phyloP scores from a whole-genome alignment of 129 eudicot genomes.

The Pseudognaphalium luteoalbum region DNA sequence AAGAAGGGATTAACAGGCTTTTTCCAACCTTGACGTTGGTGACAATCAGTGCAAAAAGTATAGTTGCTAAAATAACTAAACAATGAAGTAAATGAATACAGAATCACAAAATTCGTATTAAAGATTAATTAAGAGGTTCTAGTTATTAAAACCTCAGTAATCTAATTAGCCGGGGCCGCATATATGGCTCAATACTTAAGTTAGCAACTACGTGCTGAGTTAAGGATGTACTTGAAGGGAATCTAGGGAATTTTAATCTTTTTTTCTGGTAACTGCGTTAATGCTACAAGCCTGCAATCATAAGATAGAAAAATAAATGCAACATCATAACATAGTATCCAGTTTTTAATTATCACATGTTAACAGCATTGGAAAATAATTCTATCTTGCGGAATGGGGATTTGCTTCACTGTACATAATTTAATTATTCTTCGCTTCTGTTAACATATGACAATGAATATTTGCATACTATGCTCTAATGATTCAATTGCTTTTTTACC shows the following conservation, averaged over 20 bases:
- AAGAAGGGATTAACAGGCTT: not conserved
- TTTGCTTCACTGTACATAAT: not conserved
- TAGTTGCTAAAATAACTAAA: not conserved
- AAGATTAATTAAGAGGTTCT: not conserved
- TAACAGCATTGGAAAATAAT: too few species aligned
- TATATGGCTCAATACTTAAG: not conserved
- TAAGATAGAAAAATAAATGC: not conserved
- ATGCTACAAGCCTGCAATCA: not conserved
- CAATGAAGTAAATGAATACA: not conserved
- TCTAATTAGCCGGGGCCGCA: not conserved
- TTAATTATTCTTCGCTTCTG: not conserved
- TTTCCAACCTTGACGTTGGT: not conserved
- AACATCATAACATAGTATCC: not conserved
- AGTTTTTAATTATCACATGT: not conserved
- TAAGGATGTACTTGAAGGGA: not conserved
- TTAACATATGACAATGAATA: not conserved
- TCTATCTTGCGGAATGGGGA: not conserved
- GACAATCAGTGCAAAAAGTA: too few species aligned
- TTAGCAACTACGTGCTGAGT: not conserved
- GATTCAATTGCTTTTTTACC: not conserved
- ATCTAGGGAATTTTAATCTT: not conserved
- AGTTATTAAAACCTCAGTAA: not conserved
- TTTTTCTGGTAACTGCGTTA: not conserved
- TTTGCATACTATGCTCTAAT: not conserved
- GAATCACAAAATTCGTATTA: not conserved